Evolutionary conservation across 371 early-diverging fungal genomes (phyloP).

Genomic region (Syncephalastrum contaminatum): DNA sequence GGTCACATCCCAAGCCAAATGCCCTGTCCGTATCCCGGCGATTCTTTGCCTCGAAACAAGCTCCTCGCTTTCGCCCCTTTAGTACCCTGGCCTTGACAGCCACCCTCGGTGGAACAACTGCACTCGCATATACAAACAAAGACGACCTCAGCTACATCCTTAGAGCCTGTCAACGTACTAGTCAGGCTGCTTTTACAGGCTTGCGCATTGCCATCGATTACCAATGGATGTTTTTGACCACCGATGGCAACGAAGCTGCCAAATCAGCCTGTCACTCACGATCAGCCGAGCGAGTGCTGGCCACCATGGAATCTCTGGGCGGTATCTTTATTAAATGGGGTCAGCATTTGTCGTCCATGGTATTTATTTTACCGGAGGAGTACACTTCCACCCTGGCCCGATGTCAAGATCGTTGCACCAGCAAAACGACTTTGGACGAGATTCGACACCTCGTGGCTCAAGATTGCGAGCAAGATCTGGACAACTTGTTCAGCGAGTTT

Average conservation of each 20-base stretch:
- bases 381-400: slow-evolving; percentile 84
- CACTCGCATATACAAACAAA: too few species aligned
- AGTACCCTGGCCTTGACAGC: too few species aligned
- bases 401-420: slow-evolving; percentile 83
- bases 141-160: too few species aligned
- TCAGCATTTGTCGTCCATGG: slow-evolving; percentile 87
- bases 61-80: too few species aligned
- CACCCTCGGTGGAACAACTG: too few species aligned
- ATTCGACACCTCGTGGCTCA: slow-evolving; percentile 61
- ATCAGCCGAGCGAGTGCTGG: slow-evolving; percentile 60
- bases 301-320: slow-evolving; percentile 62
- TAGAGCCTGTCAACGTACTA: too few species aligned
- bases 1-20: too few species aligned
- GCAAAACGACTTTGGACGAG: slow-evolving; percentile 57
- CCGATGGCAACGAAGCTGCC: slow-evolving; percentile 14
- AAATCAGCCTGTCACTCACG: slow-evolving; percentile 43
- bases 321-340: slow-evolving; percentile 95
- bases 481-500: slow-evolving; percentile 61
- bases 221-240: slow-evolving; percentile 6
- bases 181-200: too few species aligned
- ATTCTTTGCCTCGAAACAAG: too few species aligned
- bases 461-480: slow-evolving; percentile 61
- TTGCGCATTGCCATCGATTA: slow-evolving; percentile 6
- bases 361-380: slow-evolving; percentile 84
- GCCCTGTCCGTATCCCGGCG: too few species aligned